Base-by-base conservation (phyloP, 2,329 filamentous ascomycete species). In the Aspergillus japonicus region DNA sequence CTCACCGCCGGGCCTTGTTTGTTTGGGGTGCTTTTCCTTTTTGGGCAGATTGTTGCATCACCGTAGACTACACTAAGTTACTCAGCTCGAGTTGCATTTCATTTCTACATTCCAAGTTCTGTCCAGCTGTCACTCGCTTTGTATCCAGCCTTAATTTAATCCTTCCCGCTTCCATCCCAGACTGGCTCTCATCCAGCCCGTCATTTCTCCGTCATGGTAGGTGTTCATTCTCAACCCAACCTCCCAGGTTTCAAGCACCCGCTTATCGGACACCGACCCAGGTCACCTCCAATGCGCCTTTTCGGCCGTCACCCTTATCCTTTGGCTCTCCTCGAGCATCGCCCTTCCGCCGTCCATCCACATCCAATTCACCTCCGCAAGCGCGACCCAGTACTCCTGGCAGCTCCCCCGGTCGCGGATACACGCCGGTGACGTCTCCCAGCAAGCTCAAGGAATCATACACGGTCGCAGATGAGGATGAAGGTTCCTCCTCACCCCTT, bases 271-370 rank as follows among this genome's bases (percentile, higher is more conserved):
- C 12, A 11, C 5, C 47, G 42, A 21, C 23, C 14, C 63, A 76
- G 73, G 72, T 73, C 42, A 57, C 63, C 56, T 86, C 82, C 80
- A 73, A 83, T 80, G 73, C 81, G 78, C 79, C 84, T 59, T 91
- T 89, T 76, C 90, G 90, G 74, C 87, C 88, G 14, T 90, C 88
- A 24, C 87, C 87, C 57, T 78, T 91, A 62, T 88, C 88, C 61
- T 90, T 89, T 76, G 87, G 87, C 65, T 88, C 89, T 50, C 84
- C 86, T 66, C 86, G 90, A 72, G 82, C 84, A 24, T 90, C 89
- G 10, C 87, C 89, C 2, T 89, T 90, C 58, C 84, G 87, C 67
- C 83, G 88, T 64, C 85, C 85, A 8, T 89, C 87, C 2, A 82
- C 79, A 4, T 86, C 89, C 4, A 83, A 83, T 47, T 80, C 82